Base-by-base conservation (phyloP, 208 protist genomes). In the Novymonas esmeraldas region DNA sequence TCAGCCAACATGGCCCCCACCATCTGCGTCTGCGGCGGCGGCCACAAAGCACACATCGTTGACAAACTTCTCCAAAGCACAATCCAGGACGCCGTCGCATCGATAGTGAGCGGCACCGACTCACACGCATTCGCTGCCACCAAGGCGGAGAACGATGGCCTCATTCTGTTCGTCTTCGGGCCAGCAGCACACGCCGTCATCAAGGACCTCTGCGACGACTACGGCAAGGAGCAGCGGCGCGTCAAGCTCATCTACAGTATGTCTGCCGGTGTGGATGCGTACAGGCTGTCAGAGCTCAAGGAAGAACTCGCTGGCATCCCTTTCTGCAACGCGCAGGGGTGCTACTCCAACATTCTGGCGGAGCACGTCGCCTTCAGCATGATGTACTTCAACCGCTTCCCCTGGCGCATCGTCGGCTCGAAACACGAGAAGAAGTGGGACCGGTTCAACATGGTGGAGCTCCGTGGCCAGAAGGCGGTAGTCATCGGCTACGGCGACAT, bases 401-500 rank as follows among this genome's bases (percentile, higher is more conserved):
- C 85, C 20, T 89, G 89, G 89, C 81, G 87, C 18, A 55, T 91
- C 29, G 66, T 74, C 68, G 69, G 28, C 36, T 75, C 70, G 31
- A 85, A 86, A 48, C 59, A 54, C 2, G 79, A 65, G 63, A 85
- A 74, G 73, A 85, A 88, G 75, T 96, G 86, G 86, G 84, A 93
- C 34, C 69, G 65, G n/a, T 96, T 89, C 74, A 75, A 75, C 73
- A 89, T 85, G 69, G 68, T 67, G n/a, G 76, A 85, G 34, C 29
- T 93, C 20, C 62, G 63, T 9, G 68, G 77, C 1, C 65, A 92
- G 76, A 93, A 83, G 63, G 57, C 90, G 11, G 85, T 84, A 11
- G 81, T 96, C 42, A 67, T 95, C 56, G 92, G 92, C 60, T 96
- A 94, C 78, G 89, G 92, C 56, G 71, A 87, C 70, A 95, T 96